phyloP scores from a whole-genome alignment of 2,329 filamentous ascomycete genomes.

The Arthrobotrys iridis region DNA sequence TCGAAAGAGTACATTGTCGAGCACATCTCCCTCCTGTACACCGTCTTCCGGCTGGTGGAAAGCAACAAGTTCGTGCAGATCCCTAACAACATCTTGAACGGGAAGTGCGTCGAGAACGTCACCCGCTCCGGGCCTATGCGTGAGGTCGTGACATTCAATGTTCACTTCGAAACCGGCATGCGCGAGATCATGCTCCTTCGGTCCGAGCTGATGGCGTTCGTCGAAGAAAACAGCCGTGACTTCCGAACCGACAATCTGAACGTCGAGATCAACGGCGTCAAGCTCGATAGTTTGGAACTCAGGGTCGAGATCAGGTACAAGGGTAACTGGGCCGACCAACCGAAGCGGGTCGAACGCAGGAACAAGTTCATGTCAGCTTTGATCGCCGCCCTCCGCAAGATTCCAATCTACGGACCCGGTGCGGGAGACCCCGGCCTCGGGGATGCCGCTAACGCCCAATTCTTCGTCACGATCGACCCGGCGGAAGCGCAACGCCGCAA shows the following conservation, averaged over 20 bases:
- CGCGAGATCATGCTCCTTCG: constrained; percentile 69
- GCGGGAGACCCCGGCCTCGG: constrained; percentile 70
- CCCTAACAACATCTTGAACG: constrained; percentile 91
- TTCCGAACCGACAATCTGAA: constrained; percentile 81
- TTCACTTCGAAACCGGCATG: constrained; percentile 80
- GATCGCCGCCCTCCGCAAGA: constrained; percentile 81
- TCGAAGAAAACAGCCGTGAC: constrained; percentile 88
- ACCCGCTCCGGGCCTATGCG: constrained; percentile 91
- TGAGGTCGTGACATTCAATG: constrained; percentile 80
- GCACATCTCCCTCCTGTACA: constrained; percentile 92
- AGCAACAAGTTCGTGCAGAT: constrained; percentile 83
- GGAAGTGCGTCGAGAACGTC: constrained; percentile 93
- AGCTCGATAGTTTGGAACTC: constrained; percentile 87
- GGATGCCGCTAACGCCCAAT: constrained; percentile 76
- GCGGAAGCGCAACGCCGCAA: constrained; percentile 73
- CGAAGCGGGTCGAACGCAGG: constrained; percentile 63
- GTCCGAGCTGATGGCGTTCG: constrained; percentile 84
- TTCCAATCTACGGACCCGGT: constrained; percentile 85
- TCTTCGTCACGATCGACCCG: constrained; percentile 80
- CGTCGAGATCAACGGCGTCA: constrained; percentile 80
- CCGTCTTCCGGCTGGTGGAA: constrained; percentile 84
- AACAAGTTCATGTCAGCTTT: constrained; percentile 98
- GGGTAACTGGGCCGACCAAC: constrained; percentile 75
- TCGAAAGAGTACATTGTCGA: constrained; percentile 78
- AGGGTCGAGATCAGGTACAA: constrained; percentile 68